Conservation (phyloP, 2,329 filamentous ascomycete species). For the Pyrenophora graminea region DNA sequence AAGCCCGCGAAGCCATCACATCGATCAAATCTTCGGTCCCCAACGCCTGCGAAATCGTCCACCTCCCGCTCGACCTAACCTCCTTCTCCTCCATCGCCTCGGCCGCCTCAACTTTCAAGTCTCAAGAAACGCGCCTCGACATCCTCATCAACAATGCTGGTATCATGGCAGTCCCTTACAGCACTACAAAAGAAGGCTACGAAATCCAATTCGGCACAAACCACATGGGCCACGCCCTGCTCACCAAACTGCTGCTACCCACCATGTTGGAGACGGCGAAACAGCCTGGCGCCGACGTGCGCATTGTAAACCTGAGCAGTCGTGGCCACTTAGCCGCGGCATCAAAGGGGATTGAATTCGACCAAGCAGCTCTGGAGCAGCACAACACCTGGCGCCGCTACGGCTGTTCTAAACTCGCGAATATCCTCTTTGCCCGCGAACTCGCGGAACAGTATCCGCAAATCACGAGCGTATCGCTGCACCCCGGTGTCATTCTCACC, state of each 20-base stretch:
- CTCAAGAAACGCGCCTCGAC: slow-evolving; percentile 49
- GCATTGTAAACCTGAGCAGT: slow-evolving; percentile 51
- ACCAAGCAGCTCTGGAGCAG: slow-evolving; percentile 39
- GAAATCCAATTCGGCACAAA: slow-evolving; percentile 59
- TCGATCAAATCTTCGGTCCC: slow-evolving; percentile 45
- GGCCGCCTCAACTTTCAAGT: slow-evolving; percentile 44
- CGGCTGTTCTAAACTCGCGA: slow-evolving; percentile 56
- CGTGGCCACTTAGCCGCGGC: slow-evolving; percentile 27
- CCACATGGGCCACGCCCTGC: slow-evolving; percentile 56
- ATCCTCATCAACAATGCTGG: slow-evolving; percentile 55
- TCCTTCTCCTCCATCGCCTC: slow-evolving; percentile 48
- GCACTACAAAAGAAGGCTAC: slow-evolving; percentile 53
- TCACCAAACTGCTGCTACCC: slow-evolving; percentile 54
- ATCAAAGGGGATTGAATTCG: slow-evolving; percentile 42
- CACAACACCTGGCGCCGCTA: slow-evolving; percentile 48
- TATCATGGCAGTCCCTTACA: slow-evolving; percentile 46
- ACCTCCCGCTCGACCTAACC: slow-evolving; percentile 50
- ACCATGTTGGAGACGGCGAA: slow-evolving; percentile 49
- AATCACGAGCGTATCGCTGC: slow-evolving; percentile 51
- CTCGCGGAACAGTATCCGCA: slow-evolving; percentile 51
- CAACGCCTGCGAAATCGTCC: slow-evolving; percentile 41
- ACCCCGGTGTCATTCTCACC: slow-evolving; percentile 56
- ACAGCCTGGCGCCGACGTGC: slow-evolving; percentile 48
- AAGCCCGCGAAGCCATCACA: slow-evolving; percentile 48
- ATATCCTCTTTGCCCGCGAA: slow-evolving; percentile 52